A percentile compares a stretch with the other conserved stretches of the same genome.
These are phyloP conservation scores for Orbilia blumenaviensis DNA, from an alignment of 2,329 filamentous ascomycete genomes.

Conservation along the genomic window DNA sequence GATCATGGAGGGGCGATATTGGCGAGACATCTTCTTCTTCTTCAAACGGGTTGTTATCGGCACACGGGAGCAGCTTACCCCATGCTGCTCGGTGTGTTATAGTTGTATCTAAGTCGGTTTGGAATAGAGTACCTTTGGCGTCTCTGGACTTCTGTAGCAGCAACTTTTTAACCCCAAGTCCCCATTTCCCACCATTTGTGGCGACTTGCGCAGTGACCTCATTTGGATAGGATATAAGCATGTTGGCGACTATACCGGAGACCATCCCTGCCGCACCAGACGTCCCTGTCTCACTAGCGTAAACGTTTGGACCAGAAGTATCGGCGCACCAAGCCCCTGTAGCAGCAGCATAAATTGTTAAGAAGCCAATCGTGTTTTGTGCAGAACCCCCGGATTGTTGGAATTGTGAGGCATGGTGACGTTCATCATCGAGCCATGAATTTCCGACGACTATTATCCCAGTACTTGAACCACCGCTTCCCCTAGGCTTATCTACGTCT, in stretches of 20 bases:
- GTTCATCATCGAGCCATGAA: conserved; percentile 8
- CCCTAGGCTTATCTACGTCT: neutral
- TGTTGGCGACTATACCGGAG: conserved; percentile 13
- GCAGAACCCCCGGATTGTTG: neutral
- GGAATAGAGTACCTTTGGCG: neutral
- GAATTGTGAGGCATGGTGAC: conserved; percentile 1
- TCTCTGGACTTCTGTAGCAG: neutral
- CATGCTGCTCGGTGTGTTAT: neutral
- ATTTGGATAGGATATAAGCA: conserved; percentile 4
- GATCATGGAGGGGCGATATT: conserved; percentile 4
- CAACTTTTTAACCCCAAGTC: conserved; percentile 10
- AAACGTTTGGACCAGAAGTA: neutral
- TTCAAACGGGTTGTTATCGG: neutral
- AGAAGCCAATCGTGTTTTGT: neutral
- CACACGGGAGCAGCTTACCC: conserved; percentile 12
- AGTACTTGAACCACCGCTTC: neutral
- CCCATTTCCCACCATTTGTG: conserved; percentile 13
- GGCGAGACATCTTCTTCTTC: neutral
- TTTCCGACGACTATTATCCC: conserved; percentile 24
- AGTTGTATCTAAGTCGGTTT: neutral
- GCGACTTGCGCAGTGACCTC: neutral
- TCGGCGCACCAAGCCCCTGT: neutral
- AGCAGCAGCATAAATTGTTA: conserved; percentile 17
- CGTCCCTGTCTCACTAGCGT: neutral
- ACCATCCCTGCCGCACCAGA: neutral